Evolutionary conservation across 2,329 filamentous ascomycete species (phyloP).

Genomic region (Chaetomium sp.): DNA sequence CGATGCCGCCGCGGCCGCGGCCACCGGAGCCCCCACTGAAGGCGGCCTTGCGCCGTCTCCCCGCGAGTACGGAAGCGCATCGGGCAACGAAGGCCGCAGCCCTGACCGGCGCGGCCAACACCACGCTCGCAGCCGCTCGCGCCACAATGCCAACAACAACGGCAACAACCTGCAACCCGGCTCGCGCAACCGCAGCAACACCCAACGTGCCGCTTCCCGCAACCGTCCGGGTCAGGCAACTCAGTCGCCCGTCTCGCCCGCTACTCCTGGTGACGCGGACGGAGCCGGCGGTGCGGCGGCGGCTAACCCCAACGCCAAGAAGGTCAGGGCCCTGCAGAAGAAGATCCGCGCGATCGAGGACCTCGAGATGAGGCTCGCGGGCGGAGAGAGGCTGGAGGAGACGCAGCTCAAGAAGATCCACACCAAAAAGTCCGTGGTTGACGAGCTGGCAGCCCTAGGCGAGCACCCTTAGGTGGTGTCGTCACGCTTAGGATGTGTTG

Average conservation of each 20-base stretch:
- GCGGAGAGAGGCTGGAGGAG: constrained; percentile 95
- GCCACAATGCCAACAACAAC: constrained; percentile 45
- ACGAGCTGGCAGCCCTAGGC: constrained; percentile 70
- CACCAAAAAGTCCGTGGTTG: constrained; percentile 80
- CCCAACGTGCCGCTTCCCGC: constrained; percentile 45
- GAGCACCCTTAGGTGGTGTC: constrained; percentile 8
- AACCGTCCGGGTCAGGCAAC: constrained; percentile 32
- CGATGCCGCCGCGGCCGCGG: constrained; percentile 58
- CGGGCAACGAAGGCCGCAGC: constrained; percentile 60
- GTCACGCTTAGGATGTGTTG: background rate
- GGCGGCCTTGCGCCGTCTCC: constrained; percentile 52
- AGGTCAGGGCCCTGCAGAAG: constrained; percentile 89
- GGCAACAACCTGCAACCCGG: constrained; percentile 38
- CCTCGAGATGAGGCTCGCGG: constrained; percentile 92
- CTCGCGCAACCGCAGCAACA: constrained; percentile 55
- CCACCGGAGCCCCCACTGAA: constrained; percentile 40
- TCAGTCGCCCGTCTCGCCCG: constrained; percentile 21
- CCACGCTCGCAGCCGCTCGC: constrained; percentile 55
- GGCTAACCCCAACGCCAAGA: constrained; percentile 78
- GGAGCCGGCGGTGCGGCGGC: constrained; percentile 54
- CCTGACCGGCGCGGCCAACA: constrained; percentile 64
- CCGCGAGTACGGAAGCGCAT: constrained; percentile 46
- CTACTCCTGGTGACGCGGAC: constrained; percentile 44
- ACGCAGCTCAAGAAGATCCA: constrained; percentile 98
- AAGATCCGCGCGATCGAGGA: constrained; percentile 98